A percentile compares a stretch with the other conserved stretches of the same genome.
phyloP scores from a whole-genome alignment of 1,284 basidiomycete species.

The Hypsizygus ulmarius region DNA sequence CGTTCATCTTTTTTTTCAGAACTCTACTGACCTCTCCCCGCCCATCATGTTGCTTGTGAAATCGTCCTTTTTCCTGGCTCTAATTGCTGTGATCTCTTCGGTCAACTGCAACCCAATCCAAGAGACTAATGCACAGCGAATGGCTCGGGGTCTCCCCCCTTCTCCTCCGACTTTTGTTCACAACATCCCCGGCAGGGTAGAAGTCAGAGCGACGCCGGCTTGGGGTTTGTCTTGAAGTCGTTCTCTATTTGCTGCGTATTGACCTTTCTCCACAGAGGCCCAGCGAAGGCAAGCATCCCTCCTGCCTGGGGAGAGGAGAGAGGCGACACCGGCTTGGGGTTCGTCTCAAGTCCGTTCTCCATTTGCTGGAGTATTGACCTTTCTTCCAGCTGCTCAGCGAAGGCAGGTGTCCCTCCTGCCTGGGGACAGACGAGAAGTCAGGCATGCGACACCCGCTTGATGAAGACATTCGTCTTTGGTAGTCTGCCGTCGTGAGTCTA shows the following conservation, averaged over 20 bases:
- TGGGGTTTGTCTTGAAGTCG: slow-evolving; percentile 15
- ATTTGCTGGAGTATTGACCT: slow-evolving; percentile 3
- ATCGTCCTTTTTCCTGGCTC: slow-evolving; percentile 8
- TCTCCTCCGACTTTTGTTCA: slow-evolving; percentile 31
- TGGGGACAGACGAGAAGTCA: too few relatives aligned
- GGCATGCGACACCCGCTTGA: slow-evolving; percentile 24
- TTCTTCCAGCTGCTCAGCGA: slow-evolving; percentile 16
- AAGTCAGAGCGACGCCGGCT: slow-evolving; percentile 21
- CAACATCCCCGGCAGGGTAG: slow-evolving; percentile 26
- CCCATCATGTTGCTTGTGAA: slow-evolving; percentile 17
- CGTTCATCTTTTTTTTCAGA: slow-evolving; percentile 4
- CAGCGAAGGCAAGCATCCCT: slow-evolving; percentile 15
- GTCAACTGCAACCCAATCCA: slow-evolving; percentile 13
- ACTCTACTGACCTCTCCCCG: neutral
- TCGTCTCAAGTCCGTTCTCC: neutral
- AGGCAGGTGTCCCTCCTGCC: slow-evolving; percentile 14
- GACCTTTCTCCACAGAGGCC: slow-evolving; percentile 8
- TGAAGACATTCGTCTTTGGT: too few relatives aligned
- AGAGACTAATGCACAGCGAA: slow-evolving; percentile 37
- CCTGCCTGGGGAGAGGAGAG: too few relatives aligned
- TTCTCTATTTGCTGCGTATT: slow-evolving; percentile 2
- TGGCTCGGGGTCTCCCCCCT: slow-evolving; percentile 40
- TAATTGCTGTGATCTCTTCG: slow-evolving; percentile 12
- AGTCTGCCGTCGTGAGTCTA: slow-evolving; percentile 37
- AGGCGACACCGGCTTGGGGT: slow-evolving; percentile 26